Base-by-base conservation (phyloP, 1,284 basidiomycete species). In the Moesziomyces sp. region DNA sequence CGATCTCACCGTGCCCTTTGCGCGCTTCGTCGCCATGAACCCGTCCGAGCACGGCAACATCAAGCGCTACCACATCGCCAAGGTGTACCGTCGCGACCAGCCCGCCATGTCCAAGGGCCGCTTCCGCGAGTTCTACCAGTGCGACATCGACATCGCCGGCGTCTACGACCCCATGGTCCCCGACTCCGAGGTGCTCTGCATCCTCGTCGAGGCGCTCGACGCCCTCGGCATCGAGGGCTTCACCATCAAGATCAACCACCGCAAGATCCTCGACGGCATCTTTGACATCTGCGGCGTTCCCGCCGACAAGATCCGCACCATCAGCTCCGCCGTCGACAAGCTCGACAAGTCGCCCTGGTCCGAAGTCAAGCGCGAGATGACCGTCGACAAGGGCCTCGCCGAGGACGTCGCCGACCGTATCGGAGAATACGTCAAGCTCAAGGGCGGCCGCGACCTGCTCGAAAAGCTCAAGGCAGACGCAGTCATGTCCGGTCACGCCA, bases 111-210 rank as follows among this genome's bases (percentile, higher is more conserved):
- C 91, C 55, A 99, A 99, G 86, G 96, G 96, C 5, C 89, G 96
- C 42, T 97, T 99, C 94, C 89, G 96, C 70, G 96, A 99, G 86
- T 99, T 99, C 84, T 95, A 93, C 83, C 96, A 99, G 86, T 97
- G 96, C 74, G 96, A 99, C 85, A 93, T 98, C 80, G 97, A 99
- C 85, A 95, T 99, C 71, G 90, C 93, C n/a, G 96, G 96, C 24
- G 55, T 72, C n/a, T 80, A 83, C 73, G 96, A 99, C 85, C 86
- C 93, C 5, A 99, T 99, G 96, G 92, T 99, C 56, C 93, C 96
- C 16, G 97, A 99, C 83, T 92, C 93, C 1, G 97, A 99, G 84
- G 86, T 97, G 38, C 88, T 99, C 60, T 91, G 90, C 76, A 86
- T 98, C 69, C 80, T 94, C 0, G 92, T 91, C 79, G 93, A 94